phyloP scores from a whole-genome alignment of 352 stramenopile genomes.

The Phytophthora podocarpi region DNA sequence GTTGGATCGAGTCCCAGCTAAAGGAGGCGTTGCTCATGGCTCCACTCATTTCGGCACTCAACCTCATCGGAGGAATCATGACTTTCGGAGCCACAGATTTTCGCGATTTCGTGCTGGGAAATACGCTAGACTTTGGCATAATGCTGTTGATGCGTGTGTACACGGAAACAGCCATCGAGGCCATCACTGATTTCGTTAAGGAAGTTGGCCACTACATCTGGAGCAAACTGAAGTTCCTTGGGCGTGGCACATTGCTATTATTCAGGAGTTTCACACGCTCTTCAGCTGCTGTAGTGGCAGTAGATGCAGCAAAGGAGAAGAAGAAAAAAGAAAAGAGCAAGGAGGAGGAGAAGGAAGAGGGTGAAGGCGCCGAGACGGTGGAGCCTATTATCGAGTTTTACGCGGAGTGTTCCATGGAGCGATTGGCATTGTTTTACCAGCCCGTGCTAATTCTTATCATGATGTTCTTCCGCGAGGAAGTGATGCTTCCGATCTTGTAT shows the following conservation, averaged over 20 bases:
- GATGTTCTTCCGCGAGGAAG: slow-evolving; percentile 94
- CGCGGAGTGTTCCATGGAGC: slow-evolving; percentile 90
- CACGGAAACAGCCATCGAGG: slow-evolving; percentile 81
- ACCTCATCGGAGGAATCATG: slow-evolving; percentile 92
- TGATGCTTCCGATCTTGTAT: slow-evolving; percentile 94
- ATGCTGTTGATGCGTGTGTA: slow-evolving; percentile 95
- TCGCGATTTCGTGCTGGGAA: slow-evolving; percentile 95
- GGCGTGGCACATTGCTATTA: slow-evolving; percentile 36
- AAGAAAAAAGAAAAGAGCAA: slow-evolving; percentile 45
- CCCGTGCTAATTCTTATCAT: slow-evolving; percentile 95
- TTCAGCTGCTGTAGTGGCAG: slow-evolving; percentile 27
- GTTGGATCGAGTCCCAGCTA: slow-evolving; percentile 90
- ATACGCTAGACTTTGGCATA: slow-evolving; percentile 95
- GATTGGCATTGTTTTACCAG: slow-evolving; percentile 93
- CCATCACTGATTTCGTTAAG: slow-evolving; percentile 68
- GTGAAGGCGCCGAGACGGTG: slow-evolving; percentile 90
- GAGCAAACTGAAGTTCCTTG: slow-evolving; percentile 46
- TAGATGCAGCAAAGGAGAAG: slow-evolving; percentile 36
- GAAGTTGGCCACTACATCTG: slow-evolving; percentile 43
- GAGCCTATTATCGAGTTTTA: slow-evolving; percentile 97
- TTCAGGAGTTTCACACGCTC: slow-evolving; percentile 65
- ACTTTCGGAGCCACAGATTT: slow-evolving; percentile 97
- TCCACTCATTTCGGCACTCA: slow-evolving; percentile 90
- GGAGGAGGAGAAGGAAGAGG: slow-evolving; percentile 41
- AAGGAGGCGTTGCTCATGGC: slow-evolving; percentile 92